phyloP scores from a whole-genome alignment of 2,329 filamentous ascomycete species.

The Alternaria alternata region DNA sequence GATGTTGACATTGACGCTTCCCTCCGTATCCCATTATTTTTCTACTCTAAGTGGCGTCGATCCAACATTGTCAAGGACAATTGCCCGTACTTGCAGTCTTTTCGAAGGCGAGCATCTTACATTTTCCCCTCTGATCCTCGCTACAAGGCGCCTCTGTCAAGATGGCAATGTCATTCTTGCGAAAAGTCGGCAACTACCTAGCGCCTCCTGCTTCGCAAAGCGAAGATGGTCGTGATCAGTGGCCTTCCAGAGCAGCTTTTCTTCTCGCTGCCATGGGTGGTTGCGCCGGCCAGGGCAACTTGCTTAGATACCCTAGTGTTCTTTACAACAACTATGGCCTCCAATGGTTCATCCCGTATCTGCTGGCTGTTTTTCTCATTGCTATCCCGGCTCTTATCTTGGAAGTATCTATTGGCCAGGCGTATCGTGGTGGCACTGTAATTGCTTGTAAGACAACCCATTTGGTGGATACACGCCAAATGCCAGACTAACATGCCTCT shows the following conservation, averaged over 20 bases:
- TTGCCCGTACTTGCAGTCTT: background rate
- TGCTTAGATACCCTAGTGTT: slow-evolving; percentile 65
- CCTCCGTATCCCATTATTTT: background rate
- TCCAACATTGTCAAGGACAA: background rate
- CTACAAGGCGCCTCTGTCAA: background rate
- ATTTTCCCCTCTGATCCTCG: background rate
- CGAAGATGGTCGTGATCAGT: slow-evolving; percentile 60
- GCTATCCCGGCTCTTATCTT: slow-evolving; percentile 65
- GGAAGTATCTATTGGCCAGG: slow-evolving; percentile 62
- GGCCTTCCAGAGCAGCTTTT: slow-evolving; percentile 64
- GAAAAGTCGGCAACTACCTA: slow-evolving; percentile 40
- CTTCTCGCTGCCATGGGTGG: slow-evolving; percentile 67
- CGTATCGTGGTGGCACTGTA: slow-evolving; percentile 64
- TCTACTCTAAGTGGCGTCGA: background rate
- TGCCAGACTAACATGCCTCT: background rate
- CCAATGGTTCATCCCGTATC: slow-evolving; percentile 68
- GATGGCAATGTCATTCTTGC: slow-evolving; percentile 28
- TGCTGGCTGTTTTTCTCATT: slow-evolving; percentile 63
- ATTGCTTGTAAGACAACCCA: slow-evolving; percentile 53
- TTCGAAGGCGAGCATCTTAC: slow-evolving; percentile 3
- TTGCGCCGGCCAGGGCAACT: slow-evolving; percentile 66
- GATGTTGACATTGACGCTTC: background rate
- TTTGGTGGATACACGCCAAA: background rate
- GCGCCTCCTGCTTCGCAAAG: slow-evolving; percentile 47
- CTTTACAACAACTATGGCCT: slow-evolving; percentile 68